These are phyloP conservation scores for Neofusicoccum umdonicola DNA, from an alignment of 2,329 filamentous ascomycete genomes.

Conservation along the genomic window DNA sequence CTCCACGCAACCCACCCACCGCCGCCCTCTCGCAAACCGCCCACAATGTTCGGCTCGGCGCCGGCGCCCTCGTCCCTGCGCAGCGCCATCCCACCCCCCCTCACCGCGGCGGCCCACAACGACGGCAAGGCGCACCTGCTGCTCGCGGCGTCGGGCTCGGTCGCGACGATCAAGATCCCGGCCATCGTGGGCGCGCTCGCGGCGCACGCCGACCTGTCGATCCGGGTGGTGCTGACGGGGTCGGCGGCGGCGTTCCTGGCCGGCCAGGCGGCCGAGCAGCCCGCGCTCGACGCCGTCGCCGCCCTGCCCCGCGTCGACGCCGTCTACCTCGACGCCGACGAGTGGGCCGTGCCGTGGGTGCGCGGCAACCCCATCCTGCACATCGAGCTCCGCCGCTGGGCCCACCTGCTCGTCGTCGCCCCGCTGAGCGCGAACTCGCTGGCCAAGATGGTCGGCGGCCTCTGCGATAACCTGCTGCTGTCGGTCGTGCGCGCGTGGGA, in stretches of 20 bases:
- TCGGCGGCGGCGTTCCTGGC: conserved; percentile 73
- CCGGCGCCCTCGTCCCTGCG: neutral
- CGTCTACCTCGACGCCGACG: conserved; percentile 79
- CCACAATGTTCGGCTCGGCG: neutral
- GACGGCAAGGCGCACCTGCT: conserved; percentile 62
- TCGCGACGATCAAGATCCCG: conserved; percentile 80
- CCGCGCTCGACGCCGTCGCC: conserved; percentile 59
- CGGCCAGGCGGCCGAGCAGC: conserved; percentile 76
- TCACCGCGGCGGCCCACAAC: conserved; percentile 19
- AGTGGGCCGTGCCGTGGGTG: conserved; percentile 76
- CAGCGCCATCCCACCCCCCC: neutral
- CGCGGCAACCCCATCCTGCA: conserved; percentile 80
- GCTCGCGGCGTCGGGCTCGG: conserved; percentile 67
- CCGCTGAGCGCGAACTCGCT: conserved; percentile 82
- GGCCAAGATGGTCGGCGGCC: conserved; percentile 76
- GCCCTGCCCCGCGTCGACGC: conserved; percentile 70
- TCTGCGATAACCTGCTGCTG: conserved; percentile 72
- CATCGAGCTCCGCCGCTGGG: conserved; percentile 83
- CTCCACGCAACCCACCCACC: no score
- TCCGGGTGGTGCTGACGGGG: conserved; percentile 79
- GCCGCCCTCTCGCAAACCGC: no score
- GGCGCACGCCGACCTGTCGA: conserved; percentile 60
- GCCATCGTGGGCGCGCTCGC: conserved; percentile 55
- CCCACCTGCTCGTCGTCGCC: conserved; percentile 74
- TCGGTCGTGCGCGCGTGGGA: conserved; percentile 88